These are phyloP conservation scores for Aureobasidium mangrovei DNA, from an alignment of 2,329 filamentous ascomycete genomes.

Conservation along the genomic window DNA sequence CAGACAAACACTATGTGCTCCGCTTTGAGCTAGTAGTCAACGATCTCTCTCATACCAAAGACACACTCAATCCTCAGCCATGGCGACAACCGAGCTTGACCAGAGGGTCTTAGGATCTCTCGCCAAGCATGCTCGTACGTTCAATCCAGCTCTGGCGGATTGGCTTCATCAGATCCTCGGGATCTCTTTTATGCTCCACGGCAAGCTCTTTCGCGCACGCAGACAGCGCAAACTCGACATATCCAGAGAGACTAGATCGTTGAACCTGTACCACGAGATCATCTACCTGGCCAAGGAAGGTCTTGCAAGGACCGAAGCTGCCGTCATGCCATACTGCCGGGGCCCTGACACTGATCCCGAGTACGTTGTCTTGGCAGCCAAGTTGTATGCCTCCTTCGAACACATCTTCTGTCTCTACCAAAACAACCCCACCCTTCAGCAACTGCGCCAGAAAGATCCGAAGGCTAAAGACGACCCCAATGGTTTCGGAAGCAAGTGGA, in stretches of 20 bases:
- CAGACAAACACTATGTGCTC: not conserved
- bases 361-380: slow-evolving; percentile 81
- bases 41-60: not conserved
- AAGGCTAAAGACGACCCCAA: not conserved
- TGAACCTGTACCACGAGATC: slow-evolving; percentile 82
- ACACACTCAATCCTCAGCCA: slow-evolving; percentile 31
- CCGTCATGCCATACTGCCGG: slow-evolving; percentile 66
- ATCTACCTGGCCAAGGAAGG: slow-evolving; percentile 94
- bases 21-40: not conserved
- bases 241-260: slow-evolving; percentile 66
- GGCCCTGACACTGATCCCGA: slow-evolving; percentile 65
- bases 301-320: slow-evolving; percentile 73
- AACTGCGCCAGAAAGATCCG: slow-evolving; percentile 30
- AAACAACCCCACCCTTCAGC: slow-evolving; percentile 71
- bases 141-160: slow-evolving; percentile 69
- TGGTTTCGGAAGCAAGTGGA: not conserved
- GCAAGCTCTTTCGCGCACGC: slow-evolving; percentile 72
- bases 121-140: slow-evolving; percentile 67
- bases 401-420: slow-evolving; percentile 96
- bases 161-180: slow-evolving; percentile 89
- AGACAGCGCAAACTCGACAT: slow-evolving; percentile 76
- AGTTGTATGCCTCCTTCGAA: slow-evolving; percentile 87
- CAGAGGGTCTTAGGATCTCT: slow-evolving; percentile 92
- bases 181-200: slow-evolving; percentile 77
- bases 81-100: slow-evolving; percentile 96